Evolutionary conservation across 2,329 filamentous ascomycete species (phyloP), one percentile per base, ranked within the genome.

Genomic region (Talaromyces rugulosus): DNA sequence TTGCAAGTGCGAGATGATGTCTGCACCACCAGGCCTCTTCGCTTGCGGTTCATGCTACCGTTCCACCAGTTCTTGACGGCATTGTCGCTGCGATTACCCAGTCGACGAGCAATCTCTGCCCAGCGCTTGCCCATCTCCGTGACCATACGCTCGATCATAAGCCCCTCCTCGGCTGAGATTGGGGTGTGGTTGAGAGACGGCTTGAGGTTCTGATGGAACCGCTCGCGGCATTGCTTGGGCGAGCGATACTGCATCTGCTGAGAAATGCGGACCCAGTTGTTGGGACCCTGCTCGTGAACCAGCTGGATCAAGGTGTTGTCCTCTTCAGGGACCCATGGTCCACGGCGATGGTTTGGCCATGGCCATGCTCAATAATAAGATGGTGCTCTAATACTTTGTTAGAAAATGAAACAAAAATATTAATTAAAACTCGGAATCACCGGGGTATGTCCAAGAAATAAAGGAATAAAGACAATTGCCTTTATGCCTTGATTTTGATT

Each of bases 31-130:
- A 78, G 73, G 58, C 81, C 74, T 66, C 87, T 80, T 71, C 81
- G 83, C 70, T 89, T 84, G 70, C 92, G 87, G 79, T 96, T 96
- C 83, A 93, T 90, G 73, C 89, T 91, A 56, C 93, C 92, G 73
- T 96, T 96, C 91, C 91, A 96, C 92, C 92, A 97, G 77, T 97
- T 97, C 85, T 97, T 97, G 66, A 97, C 91, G 31, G 91, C 90
- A 71, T 97, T 97, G 80, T 97, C 93, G 75, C 92, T 96, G 71
- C 93, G 89, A 66, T 92, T 92, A 60, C 89, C 84, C 23, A 97
- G 83, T 53, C 87, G 83, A 67, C 93, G 85, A 52, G 93, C 91
- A 71, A 97, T 97, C 73, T 97, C 92, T 2, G 93, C 93, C 93
- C 93, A 97, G 61, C 90, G 87, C 80, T 92, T 94, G 65, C 92